A percentile compares a stretch with the other conserved stretches of the same genome.
Conservation (phyloP, 139 green algal species). For the Chlamydomonas schloesseri region DNA sequence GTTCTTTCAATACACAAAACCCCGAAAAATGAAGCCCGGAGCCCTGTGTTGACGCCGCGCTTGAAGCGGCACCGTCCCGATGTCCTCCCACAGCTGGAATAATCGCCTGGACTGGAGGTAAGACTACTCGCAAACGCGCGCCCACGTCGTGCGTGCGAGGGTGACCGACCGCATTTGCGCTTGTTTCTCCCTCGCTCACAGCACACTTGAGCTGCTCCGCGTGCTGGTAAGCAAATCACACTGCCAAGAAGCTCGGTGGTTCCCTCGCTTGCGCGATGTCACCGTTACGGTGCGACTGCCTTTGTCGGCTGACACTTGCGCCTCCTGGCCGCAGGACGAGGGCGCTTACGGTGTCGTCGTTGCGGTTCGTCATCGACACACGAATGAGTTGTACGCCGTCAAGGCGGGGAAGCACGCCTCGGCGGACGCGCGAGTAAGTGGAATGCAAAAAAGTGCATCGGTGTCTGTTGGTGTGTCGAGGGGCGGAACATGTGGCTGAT, state of each 20-base stretch:
- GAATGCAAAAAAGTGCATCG: no score
- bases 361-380: neutral
- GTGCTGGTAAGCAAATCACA: neutral
- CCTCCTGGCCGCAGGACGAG: neutral
- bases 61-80: no score
- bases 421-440: neutral
- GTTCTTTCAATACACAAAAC: no score
- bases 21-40: no score
- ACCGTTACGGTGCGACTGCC: no score
- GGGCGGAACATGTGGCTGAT: neutral
- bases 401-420: neutral
- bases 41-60: no score
- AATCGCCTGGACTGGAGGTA: neutral
- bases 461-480: neutral
- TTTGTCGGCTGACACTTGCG: no score
- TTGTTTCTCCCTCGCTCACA: neutral
- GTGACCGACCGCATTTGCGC: neutral
- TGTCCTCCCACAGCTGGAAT: no score
- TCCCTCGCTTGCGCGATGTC: no score
- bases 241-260: no score
- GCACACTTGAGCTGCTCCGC: neutral
- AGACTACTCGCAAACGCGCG: no score
- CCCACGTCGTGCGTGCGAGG: no score
- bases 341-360: neutral
- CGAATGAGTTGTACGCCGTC: neutral